These are phyloP conservation scores for Chrysanthemum seticuspe DNA, from an alignment of 129 eudicot species.

Conservation along the genomic window DNA sequence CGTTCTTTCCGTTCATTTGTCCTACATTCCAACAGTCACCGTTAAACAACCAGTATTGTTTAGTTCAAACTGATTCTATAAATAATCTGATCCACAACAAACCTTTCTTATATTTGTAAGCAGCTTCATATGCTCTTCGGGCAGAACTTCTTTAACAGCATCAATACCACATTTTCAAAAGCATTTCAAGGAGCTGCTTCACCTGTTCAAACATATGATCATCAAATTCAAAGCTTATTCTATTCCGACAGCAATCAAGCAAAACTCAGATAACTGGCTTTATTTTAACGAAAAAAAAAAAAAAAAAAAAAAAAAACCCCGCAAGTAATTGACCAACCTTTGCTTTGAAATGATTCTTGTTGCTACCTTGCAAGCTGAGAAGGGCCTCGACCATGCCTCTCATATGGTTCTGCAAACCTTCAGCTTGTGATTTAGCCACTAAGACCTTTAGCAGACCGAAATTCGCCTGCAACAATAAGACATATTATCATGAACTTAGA, in stretches of 20 bases:
- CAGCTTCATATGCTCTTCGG: conserved; percentile 95
- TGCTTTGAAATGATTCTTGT: conserved; percentile 86
- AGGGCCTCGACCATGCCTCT: conserved; percentile 75
- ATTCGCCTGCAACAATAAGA: conserved; percentile 63
- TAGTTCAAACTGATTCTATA: too few species aligned
- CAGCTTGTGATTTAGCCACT: conserved; percentile 91
- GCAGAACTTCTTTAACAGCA: conserved; percentile 91
- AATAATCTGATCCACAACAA: background rate
- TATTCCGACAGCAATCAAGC: too few species aligned
- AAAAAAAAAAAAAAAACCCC: too few species aligned
- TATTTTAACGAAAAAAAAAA: too few species aligned
- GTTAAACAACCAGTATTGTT: background rate
- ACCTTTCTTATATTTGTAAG: conserved; percentile 96
- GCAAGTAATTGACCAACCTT: conserved; percentile 45
- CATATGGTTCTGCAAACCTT: conserved; percentile 64
- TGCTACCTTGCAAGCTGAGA: conserved; percentile 79
- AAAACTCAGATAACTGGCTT: too few species aligned
- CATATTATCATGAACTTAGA: conserved; percentile 12
- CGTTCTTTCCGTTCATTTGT: conserved; percentile 74
- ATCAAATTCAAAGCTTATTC: background rate
- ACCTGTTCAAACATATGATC: conserved; percentile 46
- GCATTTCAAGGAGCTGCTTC: conserved; percentile 86
- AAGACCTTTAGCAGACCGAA: conserved; percentile 85
- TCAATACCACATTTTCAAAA: conserved; percentile 74
- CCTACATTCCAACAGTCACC: conserved; percentile 52